Evolutionary conservation across 1,139 yeast species (phyloP).

Genomic region (Sugiyamaella paludigena): DNA sequence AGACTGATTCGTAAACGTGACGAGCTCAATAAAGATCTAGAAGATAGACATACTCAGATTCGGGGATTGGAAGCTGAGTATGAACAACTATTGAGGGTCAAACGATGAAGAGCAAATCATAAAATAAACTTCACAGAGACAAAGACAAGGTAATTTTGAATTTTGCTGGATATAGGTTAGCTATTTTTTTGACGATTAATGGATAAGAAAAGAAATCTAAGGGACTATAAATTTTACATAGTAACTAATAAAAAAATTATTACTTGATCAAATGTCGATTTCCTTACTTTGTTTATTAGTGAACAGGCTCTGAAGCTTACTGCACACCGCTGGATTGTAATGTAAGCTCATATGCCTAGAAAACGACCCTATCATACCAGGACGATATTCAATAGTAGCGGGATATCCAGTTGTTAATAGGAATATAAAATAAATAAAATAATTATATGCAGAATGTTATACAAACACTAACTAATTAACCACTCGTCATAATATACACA

Average conservation of each 20-base stretch:
- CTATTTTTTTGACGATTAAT: not conserved
- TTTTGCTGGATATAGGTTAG: not conserved
- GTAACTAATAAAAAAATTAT: not conserved
- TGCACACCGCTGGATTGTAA: too few relatives aligned
- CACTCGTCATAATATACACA: constrained; percentile 40
- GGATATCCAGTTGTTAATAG: not conserved
- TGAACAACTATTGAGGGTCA: constrained; percentile 28
- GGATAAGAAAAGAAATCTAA: not conserved
- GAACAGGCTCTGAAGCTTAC: too few relatives aligned
- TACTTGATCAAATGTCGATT: too few relatives aligned
- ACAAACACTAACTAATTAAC: constrained; percentile 23
- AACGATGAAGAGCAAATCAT: constrained; percentile 19
- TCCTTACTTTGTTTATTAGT: too few relatives aligned
- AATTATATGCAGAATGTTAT: constrained; percentile 10
- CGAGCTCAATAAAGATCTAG: constrained; percentile 89
- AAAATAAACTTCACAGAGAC: not conserved
- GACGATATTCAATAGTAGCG: too few relatives aligned
- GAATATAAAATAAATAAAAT: constrained; percentile 1
- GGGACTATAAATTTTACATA: not conserved
- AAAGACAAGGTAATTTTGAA: not conserved
- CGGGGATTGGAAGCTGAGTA: constrained; percentile 38
- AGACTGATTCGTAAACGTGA: constrained; percentile 93
- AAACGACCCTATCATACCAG: too few relatives aligned
- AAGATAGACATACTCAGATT: constrained; percentile 63
- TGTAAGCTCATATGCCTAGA: too few relatives aligned